Base-by-base conservation (phyloP, 176 grass and related monocot genomes). In the Raddia distichophylla region DNA sequence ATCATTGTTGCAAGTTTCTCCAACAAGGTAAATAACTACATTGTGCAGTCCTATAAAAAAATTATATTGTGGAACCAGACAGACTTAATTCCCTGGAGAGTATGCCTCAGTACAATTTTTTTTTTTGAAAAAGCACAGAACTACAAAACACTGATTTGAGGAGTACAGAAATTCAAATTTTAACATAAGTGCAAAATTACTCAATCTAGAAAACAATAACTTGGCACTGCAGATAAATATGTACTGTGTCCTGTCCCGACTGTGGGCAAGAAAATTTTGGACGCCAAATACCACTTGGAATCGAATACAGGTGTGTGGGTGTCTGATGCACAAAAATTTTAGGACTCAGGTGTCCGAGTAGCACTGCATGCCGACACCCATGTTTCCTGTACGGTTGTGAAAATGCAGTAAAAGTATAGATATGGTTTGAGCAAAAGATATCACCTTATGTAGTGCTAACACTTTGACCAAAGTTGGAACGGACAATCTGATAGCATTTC, bases 1-100 rank as follows among this genome's bases (percentile, higher is more conserved):
- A 82, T 86, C 73, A 86, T 86, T 82, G 60, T 69, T 17, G 54
- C 33, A 46, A 73, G 59, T 33, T 78, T 67, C 53, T 57, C 15
- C 69, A 64, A 40, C 8, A 17, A 42, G 47, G 46, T 70, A 34
- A 78, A 13, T 40, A 40, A 40, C 37, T 40, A 40, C 37, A 40
- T 40, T 40, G 37, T 40, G 37, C 3, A 52, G 4, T 52, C 1
- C 50, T 15, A 2, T 8, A 1, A 50, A 16, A 10, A 49, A 42
- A 68, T 56, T 56, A 34, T 48, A 44, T 81, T 33, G 32, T 33
- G 10, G 47, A 67, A 50, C 16, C 50, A 67, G 40, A 74, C 51
- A 59, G 56, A 42, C 50, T 80, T 8, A 22, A 35, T 22, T 80
- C 20, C 68, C 22, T 57, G 59, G 27, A 16, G 46, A 60, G 2